A percentile compares a stretch with the other conserved stretches of the same genome.
Conservation (phyloP, 2,329 filamentous ascomycete species). For the Penicillium sp. region DNA sequence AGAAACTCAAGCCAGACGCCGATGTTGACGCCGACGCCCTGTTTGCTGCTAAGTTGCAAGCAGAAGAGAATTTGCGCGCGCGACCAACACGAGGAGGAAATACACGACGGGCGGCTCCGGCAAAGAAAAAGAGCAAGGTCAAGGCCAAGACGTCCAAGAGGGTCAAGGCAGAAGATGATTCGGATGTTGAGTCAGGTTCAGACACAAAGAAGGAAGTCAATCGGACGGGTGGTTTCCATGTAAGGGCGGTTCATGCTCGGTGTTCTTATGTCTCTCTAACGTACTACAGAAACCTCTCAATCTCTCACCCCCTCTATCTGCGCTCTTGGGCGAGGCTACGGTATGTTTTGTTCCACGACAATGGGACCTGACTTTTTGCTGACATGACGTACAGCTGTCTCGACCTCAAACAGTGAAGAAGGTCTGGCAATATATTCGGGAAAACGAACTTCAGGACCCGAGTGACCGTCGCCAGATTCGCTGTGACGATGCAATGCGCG, state of each 20-base stretch:
- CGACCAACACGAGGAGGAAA: conserved; percentile 75
- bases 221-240: conserved; percentile 87
- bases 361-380: conserved; percentile 12
- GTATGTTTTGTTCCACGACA: conserved; percentile 30
- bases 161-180: conserved; percentile 76
- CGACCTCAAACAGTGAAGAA: conserved; percentile 95
- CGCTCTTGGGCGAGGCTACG: conserved; percentile 45
- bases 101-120: conserved; percentile 56
- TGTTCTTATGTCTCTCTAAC: neutral
- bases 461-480: conserved; percentile 87
- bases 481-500: conserved; percentile 88
- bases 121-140: conserved; percentile 63
- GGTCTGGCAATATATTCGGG: conserved; percentile 94
- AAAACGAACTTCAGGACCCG: conserved; percentile 83
- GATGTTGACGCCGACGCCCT: conserved; percentile 74
- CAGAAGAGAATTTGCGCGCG: conserved; percentile 79
- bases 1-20: conserved; percentile 64
- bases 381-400: conserved; percentile 63
- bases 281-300: conserved; percentile 45
- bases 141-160: conserved; percentile 61
- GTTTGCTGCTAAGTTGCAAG: conserved; percentile 83
- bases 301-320: conserved; percentile 46
- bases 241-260: conserved; percentile 37
- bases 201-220: conserved; percentile 62
- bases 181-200: conserved; percentile 67